phyloP scores from a whole-genome alignment of 2,329 filamentous ascomycete species.

The Macrophomina phaseolina region DNA sequence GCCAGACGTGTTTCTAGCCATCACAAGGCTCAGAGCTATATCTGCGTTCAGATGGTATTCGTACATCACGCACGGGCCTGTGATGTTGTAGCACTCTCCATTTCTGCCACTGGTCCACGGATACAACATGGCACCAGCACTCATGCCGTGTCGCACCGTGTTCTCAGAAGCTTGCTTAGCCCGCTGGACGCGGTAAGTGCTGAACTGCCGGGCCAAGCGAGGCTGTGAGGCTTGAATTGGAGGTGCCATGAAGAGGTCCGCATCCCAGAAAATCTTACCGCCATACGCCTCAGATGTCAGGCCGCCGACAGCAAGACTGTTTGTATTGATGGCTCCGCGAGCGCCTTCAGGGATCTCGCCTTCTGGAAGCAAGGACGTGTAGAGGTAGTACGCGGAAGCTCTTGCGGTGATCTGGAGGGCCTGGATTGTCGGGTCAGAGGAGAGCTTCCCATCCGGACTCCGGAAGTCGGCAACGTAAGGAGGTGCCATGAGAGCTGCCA shows the following conservation, averaged over 20 bases:
- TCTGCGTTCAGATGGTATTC: slow-evolving; percentile 75
- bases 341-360: slow-evolving; percentile 61
- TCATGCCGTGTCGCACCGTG: slow-evolving; percentile 49
- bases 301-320: slow-evolving; percentile 71
- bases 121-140: slow-evolving; percentile 51
- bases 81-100: slow-evolving; percentile 68
- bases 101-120: slow-evolving; percentile 71
- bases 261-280: slow-evolving; percentile 70
- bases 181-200: slow-evolving; percentile 66
- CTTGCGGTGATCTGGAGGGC: slow-evolving; percentile 3
- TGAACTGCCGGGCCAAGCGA: slow-evolving; percentile 65
- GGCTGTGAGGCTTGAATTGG: slow-evolving; percentile 69
- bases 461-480: slow-evolving; percentile 63
- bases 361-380: slow-evolving; percentile 61
- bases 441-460: neutral
- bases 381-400: slow-evolving; percentile 55
- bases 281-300: slow-evolving; percentile 71
- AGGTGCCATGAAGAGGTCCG: slow-evolving; percentile 72
- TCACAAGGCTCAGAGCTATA: slow-evolving; percentile 67
- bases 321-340: slow-evolving; percentile 48
- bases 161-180: slow-evolving; percentile 64
- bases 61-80: slow-evolving; percentile 70
- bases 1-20: slow-evolving; percentile 66
- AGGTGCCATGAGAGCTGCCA: slow-evolving; percentile 65
- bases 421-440: neutral